Conservation (phyloP, 2,329 filamentous ascomycete genomes). For the Fusarium pseudograminearum region DNA sequence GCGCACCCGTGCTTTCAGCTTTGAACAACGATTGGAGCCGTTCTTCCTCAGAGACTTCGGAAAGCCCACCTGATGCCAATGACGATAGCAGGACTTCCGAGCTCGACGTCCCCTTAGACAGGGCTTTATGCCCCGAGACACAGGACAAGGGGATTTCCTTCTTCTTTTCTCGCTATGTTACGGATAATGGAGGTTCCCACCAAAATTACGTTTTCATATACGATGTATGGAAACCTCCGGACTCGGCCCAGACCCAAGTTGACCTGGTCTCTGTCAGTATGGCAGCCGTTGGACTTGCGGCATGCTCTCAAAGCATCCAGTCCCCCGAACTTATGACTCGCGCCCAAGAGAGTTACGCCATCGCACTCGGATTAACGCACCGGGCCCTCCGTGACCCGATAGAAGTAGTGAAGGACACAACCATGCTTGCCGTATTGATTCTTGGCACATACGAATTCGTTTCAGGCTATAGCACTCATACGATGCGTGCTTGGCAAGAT, state of each 20-base stretch:
- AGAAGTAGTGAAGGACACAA: slow-evolving; percentile 61
- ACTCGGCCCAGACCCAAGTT: slow-evolving; percentile 49
- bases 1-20: slow-evolving; percentile 43
- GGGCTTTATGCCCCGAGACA: slow-evolving; percentile 41
- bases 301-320: slow-evolving; percentile 60
- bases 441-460: slow-evolving; percentile 68
- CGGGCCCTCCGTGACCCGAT: slow-evolving; percentile 59
- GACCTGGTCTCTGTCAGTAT: slow-evolving; percentile 65
- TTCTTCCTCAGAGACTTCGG: slow-evolving; percentile 42
- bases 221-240: slow-evolving; percentile 63
- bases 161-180: slow-evolving; percentile 65
- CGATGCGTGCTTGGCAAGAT: slow-evolving; percentile 64
- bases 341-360: slow-evolving; percentile 64
- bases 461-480: slow-evolving; percentile 60
- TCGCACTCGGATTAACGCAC: slow-evolving; percentile 64
- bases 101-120: slow-evolving; percentile 32
- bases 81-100: slow-evolving; percentile 28
- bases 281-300: slow-evolving; percentile 66
- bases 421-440: slow-evolving; percentile 66
- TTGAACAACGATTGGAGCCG: slow-evolving; percentile 42
- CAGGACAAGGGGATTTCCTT: slow-evolving; percentile 61
- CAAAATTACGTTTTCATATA: slow-evolving; percentile 66
- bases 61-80: slow-evolving; percentile 34
- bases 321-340: slow-evolving; percentile 58
- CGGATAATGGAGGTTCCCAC: slow-evolving; percentile 59